Base-by-base conservation (phyloP, 257 asterid species). In the Ligustrum vulgare region DNA sequence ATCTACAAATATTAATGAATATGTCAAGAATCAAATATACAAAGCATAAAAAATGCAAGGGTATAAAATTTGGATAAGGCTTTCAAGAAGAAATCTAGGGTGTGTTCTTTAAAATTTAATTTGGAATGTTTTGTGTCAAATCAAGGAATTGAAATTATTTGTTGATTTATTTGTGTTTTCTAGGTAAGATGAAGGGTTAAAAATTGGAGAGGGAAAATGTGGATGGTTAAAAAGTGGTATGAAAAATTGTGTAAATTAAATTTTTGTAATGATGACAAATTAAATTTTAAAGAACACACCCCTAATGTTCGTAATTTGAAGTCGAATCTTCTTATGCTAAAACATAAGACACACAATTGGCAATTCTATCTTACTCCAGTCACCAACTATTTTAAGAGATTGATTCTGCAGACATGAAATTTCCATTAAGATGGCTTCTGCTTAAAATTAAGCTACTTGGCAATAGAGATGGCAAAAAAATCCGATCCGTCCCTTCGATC, bases 1-100 rank as follows among this genome's bases (percentile, higher is more conserved):
- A 94, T n/a, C 98, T 94, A 77, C 70, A 84, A 78, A 33, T 70
- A 81, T 51, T 6, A 51, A 72, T 5, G 25, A 56, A 77, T n/a
- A 70, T 18, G 75, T n/a, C 32, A 35, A 7, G 32, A 67, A 60
- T 34, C 25, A 51, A 16, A 25, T n/a, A 16, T 13, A 13, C 18
- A 3, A 51, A 51, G 62, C 62, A 51, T 18, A 51, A 51, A 51
- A 51, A 51, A 13, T 15, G 18, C 54, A 45, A 45, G n/a, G n/a
- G 3, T 41, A 41, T 10, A 49, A 49, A 47, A 47, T 15, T 51
- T 51, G 60, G 60, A 51, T 4, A 51, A 51, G 22, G 23, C 62
- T 6, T 51, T 51, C 25, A 7, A 4, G 62, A 16, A 51, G 62
- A 51, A 51, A 51, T 16, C 62, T 25, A n/a, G n/a, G n/a, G n/a